Evolutionary conservation across 345 rosid species (phyloP), one percentile per base, ranked within the genome.

Genomic region (Corymbia maculata): DNA sequence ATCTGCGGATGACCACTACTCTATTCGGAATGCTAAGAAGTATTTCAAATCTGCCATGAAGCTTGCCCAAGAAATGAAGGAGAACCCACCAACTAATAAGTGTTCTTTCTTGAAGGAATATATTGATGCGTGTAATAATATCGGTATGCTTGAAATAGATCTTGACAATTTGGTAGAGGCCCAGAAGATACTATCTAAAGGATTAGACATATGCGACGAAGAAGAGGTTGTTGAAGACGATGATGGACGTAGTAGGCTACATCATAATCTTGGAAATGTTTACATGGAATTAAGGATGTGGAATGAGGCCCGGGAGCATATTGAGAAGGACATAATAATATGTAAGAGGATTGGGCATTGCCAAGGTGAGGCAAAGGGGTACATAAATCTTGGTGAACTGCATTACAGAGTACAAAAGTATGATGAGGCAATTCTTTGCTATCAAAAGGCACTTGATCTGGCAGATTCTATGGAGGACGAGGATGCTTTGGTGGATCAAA

Each of bases 401-500:
- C 97, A 95, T 87, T 91, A 95, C 88, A 96, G 92, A 90, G 93
- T 91, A 86, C 97, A 97, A 85, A 95, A 93, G 92, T 97, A 98
- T 85, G 95, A 95, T 9, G 93, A 96, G 42, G 99, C 98, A 42
- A 90, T 92, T 82, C 88, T 85, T 85, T 97, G 99, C 93, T 98
- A 97, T 90, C 92, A 93, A 80, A 98, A 92, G 89, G 98, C 99
- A 24, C 93, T 93, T 88, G 91, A 90, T 51, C 93, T 98, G 79
- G 99, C 98, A n/a, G 93, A 94, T 90, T 93, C 98, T 87, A 94
- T 98, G 98, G 98, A 94, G 92, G 99, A 98, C 88, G 99, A 98
- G 92, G 93, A 90, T 93, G 94, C 96, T 86, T 93, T 98, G 88
- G 95, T 86, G 24, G 92, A 88, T 32, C 97, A 95, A 90, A 94